A percentile compares a stretch with the other conserved stretches of the same genome.
phyloP scores from a whole-genome alignment of 371 early-diverging fungal genomes.

The Lichtheimia ramosa region DNA sequence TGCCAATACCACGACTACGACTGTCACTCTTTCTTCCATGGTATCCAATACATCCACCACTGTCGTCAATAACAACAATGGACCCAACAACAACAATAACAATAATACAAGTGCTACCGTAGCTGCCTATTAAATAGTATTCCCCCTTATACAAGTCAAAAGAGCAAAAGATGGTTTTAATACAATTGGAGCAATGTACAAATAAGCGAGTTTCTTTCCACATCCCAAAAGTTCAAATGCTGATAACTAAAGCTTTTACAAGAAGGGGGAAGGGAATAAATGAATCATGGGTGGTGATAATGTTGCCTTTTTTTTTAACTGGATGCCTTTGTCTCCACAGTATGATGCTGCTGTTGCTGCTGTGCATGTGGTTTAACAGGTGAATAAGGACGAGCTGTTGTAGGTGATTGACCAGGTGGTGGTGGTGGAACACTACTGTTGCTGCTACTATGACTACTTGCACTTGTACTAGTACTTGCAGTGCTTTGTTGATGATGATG shows the following conservation, averaged over 20 bases:
- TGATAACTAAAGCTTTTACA: too few relatives aligned
- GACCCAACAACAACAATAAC: not conserved
- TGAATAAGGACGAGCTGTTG: not conserved
- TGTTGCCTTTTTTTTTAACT: too few relatives aligned
- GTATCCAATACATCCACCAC: not conserved
- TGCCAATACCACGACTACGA: too few relatives aligned
- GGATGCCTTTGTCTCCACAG: too few relatives aligned
- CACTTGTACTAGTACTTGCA: not conserved
- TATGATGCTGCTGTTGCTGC: not conserved
- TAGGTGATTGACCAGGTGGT: not conserved
- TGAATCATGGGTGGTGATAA: too few relatives aligned
- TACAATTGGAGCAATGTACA: too few relatives aligned
- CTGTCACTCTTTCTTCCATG: too few relatives aligned
- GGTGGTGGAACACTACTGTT: not conserved
- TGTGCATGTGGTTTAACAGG: not conserved
- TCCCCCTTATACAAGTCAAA: too few relatives aligned
- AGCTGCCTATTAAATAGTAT: constrained; percentile 1
- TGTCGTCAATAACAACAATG: not conserved
- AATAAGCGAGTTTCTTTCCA: too few relatives aligned
- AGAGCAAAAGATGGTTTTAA: not conserved
- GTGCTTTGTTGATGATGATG: constrained; percentile 4
- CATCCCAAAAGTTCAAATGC: too few relatives aligned
- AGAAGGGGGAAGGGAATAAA: too few relatives aligned
- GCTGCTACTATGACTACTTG: not conserved
- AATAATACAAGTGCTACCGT: not conserved